phyloP scores from a whole-genome alignment of 768 basidiomycete genomes.

The Calocybe indica region DNA sequence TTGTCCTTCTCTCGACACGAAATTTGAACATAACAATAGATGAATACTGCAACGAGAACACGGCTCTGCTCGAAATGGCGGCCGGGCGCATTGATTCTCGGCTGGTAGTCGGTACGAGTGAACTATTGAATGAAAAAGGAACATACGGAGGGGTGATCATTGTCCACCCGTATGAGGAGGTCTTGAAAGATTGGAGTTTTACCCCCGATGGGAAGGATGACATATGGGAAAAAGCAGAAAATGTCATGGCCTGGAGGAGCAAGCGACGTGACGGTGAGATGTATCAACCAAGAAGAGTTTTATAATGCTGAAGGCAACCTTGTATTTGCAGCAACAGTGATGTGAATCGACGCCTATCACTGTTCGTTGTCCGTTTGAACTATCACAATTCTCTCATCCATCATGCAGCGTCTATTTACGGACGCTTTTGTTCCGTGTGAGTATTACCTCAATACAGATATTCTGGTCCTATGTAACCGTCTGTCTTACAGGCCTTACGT shows the following conservation, averaged over 20 bases:
- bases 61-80: constrained; percentile 3
- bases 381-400: too few relatives aligned
- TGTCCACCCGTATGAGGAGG: constrained; percentile 6
- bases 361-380: too few relatives aligned
- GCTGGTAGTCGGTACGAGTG: constrained; percentile 6
- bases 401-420: too few relatives aligned
- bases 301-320: too few relatives aligned
- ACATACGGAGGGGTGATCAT: constrained; percentile 3
- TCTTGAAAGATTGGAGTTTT: constrained; percentile 11
- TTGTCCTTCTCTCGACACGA: constrained; percentile 6
- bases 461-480: too few relatives aligned
- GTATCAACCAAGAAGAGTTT: too few relatives aligned
- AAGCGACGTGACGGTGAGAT: neutral
- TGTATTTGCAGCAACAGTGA: too few relatives aligned
- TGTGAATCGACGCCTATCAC: too few relatives aligned
- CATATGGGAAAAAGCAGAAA: constrained; percentile 8
- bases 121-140: constrained; percentile 1
- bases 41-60: constrained; percentile 4
- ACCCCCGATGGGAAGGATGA: constrained; percentile 5
- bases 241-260: constrained; percentile 1
- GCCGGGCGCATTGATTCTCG: constrained; percentile 5
- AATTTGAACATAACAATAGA: constrained; percentile 1
- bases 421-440: too few relatives aligned
- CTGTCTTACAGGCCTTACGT: too few relatives aligned
- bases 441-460: too few relatives aligned